Evolutionary conservation across 371 early-diverging fungal species (phyloP), one percentile per base, ranked within the genome.

Genomic region (Rhizopus sp.): DNA sequence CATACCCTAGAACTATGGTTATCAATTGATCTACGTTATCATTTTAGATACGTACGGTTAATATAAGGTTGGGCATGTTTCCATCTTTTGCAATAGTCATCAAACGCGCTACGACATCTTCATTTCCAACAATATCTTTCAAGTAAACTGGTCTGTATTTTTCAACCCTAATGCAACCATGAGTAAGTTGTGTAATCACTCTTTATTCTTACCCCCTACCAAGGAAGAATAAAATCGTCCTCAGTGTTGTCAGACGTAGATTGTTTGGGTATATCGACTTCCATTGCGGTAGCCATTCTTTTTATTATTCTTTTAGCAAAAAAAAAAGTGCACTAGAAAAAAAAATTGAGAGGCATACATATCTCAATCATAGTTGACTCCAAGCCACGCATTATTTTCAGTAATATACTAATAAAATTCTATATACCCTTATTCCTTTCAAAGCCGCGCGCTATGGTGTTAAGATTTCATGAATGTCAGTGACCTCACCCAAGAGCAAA

Each of bases 41-140:
- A 2, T 10, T 49, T 8, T 16, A 41, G 2, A 30, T 34, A 53
- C 65, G 56, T 84, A 89, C 98, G 12, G 96, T 84, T 30, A 99
- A 83, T 60, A 99, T 91, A 40, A 99, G 75, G 74, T 99, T 96
- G 17, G 99, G 99, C 86, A 98, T 88, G 73, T 96, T 96, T 40
- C 97, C 97, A 34, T 91, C 88, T 59, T 82, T 73, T 5, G 95
- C 90, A 68, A 99, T 96, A 30, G 88, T 77, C 35, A 86, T 77
- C 34, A 99, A 78, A 29, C 97, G 81, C n/a, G 87, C 77, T 3
- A 99, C 87, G 2, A 94, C 94, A 37, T 95, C 94, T 53, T 89
- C 84, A 75, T 99, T 99, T 17, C 99, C 99, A 4, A 98, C 93
- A 69, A 99, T 89, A 57, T 99, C 98, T 51, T 87, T 85, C 31